phyloP scores from a whole-genome alignment of 176 grass and related monocot genomes.

The Melocanna baccifera region DNA sequence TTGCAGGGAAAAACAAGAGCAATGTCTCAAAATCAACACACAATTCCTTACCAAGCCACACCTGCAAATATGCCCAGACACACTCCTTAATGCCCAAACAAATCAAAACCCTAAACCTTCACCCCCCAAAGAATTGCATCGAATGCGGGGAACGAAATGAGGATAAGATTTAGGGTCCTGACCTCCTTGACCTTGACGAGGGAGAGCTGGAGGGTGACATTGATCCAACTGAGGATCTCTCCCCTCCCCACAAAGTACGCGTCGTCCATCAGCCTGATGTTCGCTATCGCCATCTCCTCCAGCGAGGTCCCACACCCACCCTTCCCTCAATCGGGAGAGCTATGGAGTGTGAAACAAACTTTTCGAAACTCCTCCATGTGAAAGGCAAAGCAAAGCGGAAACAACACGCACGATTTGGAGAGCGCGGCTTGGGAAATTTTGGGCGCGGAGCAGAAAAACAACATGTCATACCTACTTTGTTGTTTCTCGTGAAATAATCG shows the following conservation, averaged over 20 bases:
- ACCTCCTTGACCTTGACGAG: constrained; percentile 92
- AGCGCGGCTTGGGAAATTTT: too few species aligned
- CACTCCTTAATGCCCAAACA: background rate
- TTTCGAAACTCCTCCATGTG: constrained; percentile 46
- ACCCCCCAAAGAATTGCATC: background rate
- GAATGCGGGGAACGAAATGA: background rate
- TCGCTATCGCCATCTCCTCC: constrained; percentile 42
- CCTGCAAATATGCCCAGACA: too few species aligned
- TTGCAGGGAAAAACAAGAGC: constrained; percentile 28
- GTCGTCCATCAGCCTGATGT: constrained; percentile 82
- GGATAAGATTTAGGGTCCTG: background rate
- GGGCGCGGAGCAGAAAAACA: too few species aligned
- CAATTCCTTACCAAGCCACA: background rate
- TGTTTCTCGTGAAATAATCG: too few species aligned
- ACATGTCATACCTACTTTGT: too few species aligned
- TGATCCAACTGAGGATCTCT: constrained; percentile 91
- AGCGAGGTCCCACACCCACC: background rate
- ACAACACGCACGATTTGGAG: background rate
- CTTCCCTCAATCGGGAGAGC: background rate
- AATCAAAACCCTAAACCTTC: background rate
- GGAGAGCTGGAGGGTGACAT: constrained; percentile 74
- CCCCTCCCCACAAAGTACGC: constrained; percentile 92
- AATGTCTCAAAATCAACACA: background rate
- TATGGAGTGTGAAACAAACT: background rate
- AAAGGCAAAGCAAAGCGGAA: background rate